Evolutionary conservation across 2,329 filamentous ascomycete genomes (phyloP).

Genomic region (Metarhizium album): DNA sequence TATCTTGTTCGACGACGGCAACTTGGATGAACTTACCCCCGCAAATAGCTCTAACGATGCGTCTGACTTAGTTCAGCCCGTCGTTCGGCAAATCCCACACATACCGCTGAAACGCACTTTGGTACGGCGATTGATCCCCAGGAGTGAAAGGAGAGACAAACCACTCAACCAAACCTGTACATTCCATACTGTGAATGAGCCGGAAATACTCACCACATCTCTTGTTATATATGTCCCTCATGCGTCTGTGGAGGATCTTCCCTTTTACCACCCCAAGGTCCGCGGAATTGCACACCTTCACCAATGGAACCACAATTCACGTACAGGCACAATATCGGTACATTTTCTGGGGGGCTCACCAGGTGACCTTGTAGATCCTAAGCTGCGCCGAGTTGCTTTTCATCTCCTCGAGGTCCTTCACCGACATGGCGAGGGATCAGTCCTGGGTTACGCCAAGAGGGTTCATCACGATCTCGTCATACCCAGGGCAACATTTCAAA

Average conservation of each 20-base stretch:
- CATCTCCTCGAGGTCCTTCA: conserved; percentile 57
- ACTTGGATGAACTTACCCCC: conserved; percentile 7
- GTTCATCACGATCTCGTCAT: conserved; percentile 77
- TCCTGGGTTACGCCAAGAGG: conserved; percentile 63
- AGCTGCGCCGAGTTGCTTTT: conserved; percentile 56
- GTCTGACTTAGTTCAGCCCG: conserved; percentile 1
- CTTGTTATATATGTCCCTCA: conserved; percentile 71
- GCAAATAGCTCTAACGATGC: neutral
- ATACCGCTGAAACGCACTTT: conserved; percentile 48
- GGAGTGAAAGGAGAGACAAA: conserved; percentile 67
- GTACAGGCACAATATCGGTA: conserved; percentile 42
- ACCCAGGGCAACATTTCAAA: conserved; percentile 65
- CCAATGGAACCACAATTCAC: conserved; percentile 39
- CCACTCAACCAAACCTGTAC: conserved; percentile 75
- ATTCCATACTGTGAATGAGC: conserved; percentile 39
- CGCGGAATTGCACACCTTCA: conserved; percentile 67
- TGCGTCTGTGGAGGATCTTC: conserved; percentile 51
- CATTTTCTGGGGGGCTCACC: conserved; percentile 45
- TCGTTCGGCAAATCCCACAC: conserved; percentile 12
- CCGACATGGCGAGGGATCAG: conserved; percentile 60
- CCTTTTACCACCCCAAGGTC: conserved; percentile 81
- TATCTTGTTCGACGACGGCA: conserved; percentile 39
- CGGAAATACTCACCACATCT: conserved; percentile 15
- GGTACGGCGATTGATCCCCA: conserved; percentile 67
- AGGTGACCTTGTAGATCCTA: conserved; percentile 23